Base-by-base conservation (phyloP, 2,329 filamentous ascomycete genomes). In the Ophiostoma piceae region DNA sequence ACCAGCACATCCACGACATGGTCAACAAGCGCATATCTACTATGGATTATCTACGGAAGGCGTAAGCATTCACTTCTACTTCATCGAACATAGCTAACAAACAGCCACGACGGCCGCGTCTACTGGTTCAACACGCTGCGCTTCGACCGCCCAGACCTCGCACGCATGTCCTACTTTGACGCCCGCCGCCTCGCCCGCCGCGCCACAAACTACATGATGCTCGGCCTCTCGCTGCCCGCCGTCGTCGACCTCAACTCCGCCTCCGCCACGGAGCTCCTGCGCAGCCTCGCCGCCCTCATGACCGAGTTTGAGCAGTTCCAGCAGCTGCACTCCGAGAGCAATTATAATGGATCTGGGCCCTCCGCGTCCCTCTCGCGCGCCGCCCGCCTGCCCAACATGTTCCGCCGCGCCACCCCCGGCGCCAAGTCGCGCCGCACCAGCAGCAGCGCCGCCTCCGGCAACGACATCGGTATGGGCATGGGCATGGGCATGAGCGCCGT, bases 111-210 rank as follows among this genome's bases (percentile, higher is more conserved):
- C 80, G 94, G 94, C 72, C 89, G 92, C 71, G 89, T 97, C 60
- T 98, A 96, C 82, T 98, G 95, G 94, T 97, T 98, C 84, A 97
- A 97, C 80, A 97, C 95, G 0, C 87, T 97, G 72, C 90, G 96
- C 76, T 97, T 97, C 80, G 92, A 93, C 74, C 91, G 92, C 76
- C 79, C 87, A 39, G 92, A 97, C 78, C 84, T 98, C 43, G 82
- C 86, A 68, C 89, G 90, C 76, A 90, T 97, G 82, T 89, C 94
- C 65, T 96, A 92, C 77, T 94, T 96, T 77, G 91, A 96, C 71
- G 82, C 88, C 3, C 88, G 91, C 73, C 95, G 94, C 77, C 87
- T 97, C 67, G 90, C 92, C 72, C 90, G 94, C 71, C 92, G 95
- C 75, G 94, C 95, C 47, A 96, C 93, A 68, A 97, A 97, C 79